Evolutionary conservation across 2,329 filamentous ascomycete species (phyloP).

Genomic region (Monosporascus sp.): DNA sequence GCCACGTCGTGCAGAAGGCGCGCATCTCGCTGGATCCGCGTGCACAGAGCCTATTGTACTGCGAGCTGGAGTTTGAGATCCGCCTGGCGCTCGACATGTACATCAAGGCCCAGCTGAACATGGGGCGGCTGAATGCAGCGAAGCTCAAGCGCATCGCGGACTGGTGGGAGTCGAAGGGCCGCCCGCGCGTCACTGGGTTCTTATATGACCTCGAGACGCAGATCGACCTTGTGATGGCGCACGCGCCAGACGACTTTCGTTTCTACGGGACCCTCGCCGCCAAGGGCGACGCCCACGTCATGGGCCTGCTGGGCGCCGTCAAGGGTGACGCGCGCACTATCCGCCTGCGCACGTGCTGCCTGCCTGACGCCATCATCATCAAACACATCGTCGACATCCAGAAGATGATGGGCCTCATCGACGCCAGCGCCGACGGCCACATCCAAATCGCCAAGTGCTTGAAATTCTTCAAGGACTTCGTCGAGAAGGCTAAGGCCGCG

Average conservation of each 20-base stretch:
- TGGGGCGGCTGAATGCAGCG: constrained; percentile 47
- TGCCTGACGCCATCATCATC: constrained; percentile 51
- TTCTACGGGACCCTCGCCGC: constrained; percentile 46
- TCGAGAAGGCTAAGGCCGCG: constrained; percentile 38
- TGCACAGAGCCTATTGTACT: constrained; percentile 54
- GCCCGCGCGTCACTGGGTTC: constrained; percentile 50
- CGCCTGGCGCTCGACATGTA: constrained; percentile 46
- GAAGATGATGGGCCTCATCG: constrained; percentile 44
- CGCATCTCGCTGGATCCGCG: constrained; percentile 48
- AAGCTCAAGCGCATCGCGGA: constrained; percentile 48
- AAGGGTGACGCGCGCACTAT: constrained; percentile 47
- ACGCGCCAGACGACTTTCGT: constrained; percentile 42
- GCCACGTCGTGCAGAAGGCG: constrained; percentile 22
- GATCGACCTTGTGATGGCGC: constrained; percentile 46
- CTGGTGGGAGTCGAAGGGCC: constrained; percentile 46
- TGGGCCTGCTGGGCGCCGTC: constrained; percentile 46
- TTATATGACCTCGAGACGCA: constrained; percentile 57
- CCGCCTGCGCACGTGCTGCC: constrained; percentile 50
- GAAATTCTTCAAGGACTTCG: constrained; percentile 48
- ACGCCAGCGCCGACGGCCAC: constrained; percentile 37
- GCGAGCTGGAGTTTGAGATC: constrained; percentile 53
- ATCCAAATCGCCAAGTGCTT: constrained; percentile 43
- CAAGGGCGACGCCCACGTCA: constrained; percentile 33
- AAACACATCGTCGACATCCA: constrained; percentile 53
- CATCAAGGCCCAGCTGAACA: constrained; percentile 46